These are phyloP conservation scores for Lactarius akahatsu DNA, from an alignment of 768 basidiomycete species.

Conservation along the genomic window DNA sequence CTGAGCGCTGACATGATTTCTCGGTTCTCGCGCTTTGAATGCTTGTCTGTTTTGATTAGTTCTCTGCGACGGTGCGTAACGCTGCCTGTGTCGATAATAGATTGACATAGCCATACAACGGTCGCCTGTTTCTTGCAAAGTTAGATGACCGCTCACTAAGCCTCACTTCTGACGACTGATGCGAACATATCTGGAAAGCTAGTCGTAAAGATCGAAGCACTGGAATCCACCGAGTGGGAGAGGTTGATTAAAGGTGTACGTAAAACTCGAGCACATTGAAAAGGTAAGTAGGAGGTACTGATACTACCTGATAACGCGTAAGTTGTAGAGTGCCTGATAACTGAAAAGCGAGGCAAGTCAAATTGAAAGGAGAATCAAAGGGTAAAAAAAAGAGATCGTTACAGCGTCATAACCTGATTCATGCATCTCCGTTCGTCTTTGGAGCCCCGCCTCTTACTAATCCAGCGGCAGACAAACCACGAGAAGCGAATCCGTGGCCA, in stretches of 20 bases:
- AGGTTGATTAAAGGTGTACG: constrained; percentile 15
- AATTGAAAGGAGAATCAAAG: background rate
- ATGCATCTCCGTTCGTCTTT: constrained; percentile 35
- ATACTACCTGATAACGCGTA: constrained; percentile 17
- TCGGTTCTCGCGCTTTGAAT: background rate
- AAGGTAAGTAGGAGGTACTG: constrained; percentile 23
- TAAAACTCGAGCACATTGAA: constrained; percentile 19
- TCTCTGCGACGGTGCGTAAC: background rate
- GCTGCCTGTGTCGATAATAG: background rate
- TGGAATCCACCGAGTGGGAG: background rate
- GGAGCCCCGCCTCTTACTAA: constrained; percentile 43
- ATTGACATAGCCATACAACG: background rate
- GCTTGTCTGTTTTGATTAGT: background rate
- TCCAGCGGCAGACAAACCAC: constrained; percentile 70
- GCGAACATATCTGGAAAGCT: background rate
- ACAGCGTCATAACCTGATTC: constrained; percentile 2
- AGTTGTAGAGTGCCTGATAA: constrained; percentile 18
- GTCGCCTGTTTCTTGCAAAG: background rate
- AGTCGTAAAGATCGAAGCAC: background rate
- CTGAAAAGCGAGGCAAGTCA: background rate
- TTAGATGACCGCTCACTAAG: background rate
- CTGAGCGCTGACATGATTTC: background rate
- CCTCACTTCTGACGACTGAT: background rate
- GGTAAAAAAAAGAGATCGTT: background rate
- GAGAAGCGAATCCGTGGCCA: constrained; percentile 54